Conservation (phyloP, 2,329 filamentous ascomycete genomes). For the Orbilia blumenaviensis region DNA sequence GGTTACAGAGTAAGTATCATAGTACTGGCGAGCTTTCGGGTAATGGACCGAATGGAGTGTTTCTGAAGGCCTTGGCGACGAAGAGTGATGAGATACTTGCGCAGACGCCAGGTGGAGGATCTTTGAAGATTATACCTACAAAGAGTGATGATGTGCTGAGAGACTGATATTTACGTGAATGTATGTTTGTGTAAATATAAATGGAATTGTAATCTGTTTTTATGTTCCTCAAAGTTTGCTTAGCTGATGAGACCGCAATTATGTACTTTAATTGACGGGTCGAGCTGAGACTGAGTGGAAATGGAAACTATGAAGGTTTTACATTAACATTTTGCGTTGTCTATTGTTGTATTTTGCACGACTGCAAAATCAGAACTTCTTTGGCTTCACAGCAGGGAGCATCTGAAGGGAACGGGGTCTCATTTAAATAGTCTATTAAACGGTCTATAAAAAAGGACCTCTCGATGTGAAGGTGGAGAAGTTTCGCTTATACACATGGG, state of each 20-base stretch:
- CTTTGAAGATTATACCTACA: not conserved
- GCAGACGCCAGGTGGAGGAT: too few species aligned
- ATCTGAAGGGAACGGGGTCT: too few species aligned
- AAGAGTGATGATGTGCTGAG: constrained; percentile 26
- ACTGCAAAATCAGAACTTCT: not conserved
- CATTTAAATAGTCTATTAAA: not conserved
- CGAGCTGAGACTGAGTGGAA: too few species aligned
- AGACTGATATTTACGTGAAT: not conserved
- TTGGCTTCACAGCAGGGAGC: not conserved
- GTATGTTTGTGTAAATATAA: not conserved
- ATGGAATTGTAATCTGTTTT: too few species aligned
- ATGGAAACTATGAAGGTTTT: too few species aligned
- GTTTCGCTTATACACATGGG: constrained; percentile 32
- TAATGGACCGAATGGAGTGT: not conserved
- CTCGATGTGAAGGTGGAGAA: constrained; percentile 24
- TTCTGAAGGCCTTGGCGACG: not conserved
- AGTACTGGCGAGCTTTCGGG: not conserved
- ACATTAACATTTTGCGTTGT: not conserved
- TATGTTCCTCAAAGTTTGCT: too few species aligned
- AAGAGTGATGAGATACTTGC: constrained; percentile 8
- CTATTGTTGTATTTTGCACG: not conserved
- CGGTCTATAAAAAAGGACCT: not conserved
- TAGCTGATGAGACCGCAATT: too few species aligned
- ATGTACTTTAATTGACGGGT: too few species aligned
- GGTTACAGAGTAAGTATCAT: not conserved